A percentile compares a stretch with the other conserved stretches of the same genome.
Evolutionary conservation across 129 eudicot genomes (phyloP).

Genomic region (Tanacetum coccineum): DNA sequence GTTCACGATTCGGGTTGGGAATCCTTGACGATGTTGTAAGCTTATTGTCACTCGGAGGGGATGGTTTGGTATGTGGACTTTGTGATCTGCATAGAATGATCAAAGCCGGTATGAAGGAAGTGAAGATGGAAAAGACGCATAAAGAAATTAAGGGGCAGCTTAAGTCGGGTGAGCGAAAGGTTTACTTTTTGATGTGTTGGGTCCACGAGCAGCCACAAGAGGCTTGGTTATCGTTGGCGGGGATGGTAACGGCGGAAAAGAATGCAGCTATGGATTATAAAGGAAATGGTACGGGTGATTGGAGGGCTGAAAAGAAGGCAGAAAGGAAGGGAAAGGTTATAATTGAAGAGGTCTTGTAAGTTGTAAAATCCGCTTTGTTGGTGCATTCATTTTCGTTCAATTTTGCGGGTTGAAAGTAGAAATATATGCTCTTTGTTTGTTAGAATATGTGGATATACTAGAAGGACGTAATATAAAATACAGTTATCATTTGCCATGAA

Average conservation of each 20-base stretch:
- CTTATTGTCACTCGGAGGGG: constrained; percentile 46
- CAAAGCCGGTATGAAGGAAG: constrained; percentile 44
- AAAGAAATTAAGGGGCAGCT: constrained; percentile 50
- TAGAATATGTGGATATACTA: too few relatives aligned
- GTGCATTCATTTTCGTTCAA: neutral
- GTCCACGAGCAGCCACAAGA: constrained; percentile 67
- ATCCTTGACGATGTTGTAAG: constrained; percentile 54
- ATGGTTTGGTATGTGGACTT: constrained; percentile 63
- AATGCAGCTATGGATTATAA: constrained; percentile 38
- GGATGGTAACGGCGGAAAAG: constrained; percentile 54
- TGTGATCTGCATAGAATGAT: constrained; percentile 65
- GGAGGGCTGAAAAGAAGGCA: constrained; percentile 25
- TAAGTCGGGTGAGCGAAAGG: constrained; percentile 62
- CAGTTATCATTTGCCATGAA: too few relatives aligned
- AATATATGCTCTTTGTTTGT: too few relatives aligned
- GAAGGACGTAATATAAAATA: too few relatives aligned
- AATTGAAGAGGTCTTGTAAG: constrained; percentile 60
- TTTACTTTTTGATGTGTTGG: constrained; percentile 87
- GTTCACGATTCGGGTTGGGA: constrained; percentile 57
- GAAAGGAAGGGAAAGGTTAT: constrained; percentile 49
- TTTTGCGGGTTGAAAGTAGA: neutral
- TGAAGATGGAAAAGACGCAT: constrained; percentile 44
- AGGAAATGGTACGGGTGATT: constrained; percentile 19
- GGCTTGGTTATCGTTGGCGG: constrained; percentile 60
- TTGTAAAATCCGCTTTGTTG: neutral